Conservation (phyloP, 345 rosid species). For the Brassica napus region DNA sequence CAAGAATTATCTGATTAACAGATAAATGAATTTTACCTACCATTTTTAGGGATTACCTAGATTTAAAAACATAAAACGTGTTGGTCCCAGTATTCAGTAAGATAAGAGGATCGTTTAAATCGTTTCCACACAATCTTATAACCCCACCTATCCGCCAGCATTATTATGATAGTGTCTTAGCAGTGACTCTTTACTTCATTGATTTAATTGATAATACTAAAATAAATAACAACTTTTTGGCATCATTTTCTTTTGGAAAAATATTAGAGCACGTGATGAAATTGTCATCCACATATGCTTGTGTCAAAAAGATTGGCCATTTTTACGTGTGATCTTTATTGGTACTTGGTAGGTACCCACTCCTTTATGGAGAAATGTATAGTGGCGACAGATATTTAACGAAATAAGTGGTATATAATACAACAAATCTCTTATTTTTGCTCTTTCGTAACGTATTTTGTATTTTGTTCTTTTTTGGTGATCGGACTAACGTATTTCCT, state of each 20-base stretch:
- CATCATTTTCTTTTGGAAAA: background rate
- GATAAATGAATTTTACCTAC: background rate
- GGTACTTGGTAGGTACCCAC: conserved; percentile 31
- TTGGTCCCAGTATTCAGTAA: conserved; percentile 22
- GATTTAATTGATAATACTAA: background rate
- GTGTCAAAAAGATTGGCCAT: conserved; percentile 24
- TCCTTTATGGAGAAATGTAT: background rate
- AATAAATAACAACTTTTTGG: background rate
- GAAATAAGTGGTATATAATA: conserved; percentile 1
- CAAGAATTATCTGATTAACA: background rate
- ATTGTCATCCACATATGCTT: conserved; percentile 35
- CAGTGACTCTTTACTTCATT: background rate
- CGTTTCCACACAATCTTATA: conserved; percentile 28
- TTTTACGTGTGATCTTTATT: conserved; percentile 26
- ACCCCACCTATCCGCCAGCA: conserved; percentile 29
- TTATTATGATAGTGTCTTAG: conserved; percentile 29
- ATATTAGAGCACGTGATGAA: conserved; percentile 30
- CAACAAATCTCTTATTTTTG: background rate
- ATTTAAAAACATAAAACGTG: background rate
- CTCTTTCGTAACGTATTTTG: too few relatives aligned
- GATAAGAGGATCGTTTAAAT: conserved; percentile 23
- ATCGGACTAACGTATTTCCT: too few relatives aligned
- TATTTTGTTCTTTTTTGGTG: too few relatives aligned
- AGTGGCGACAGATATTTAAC: background rate
- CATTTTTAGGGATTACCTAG: background rate